Conservation (phyloP, 164 flowering plant species). For the Akebia trifoliata region DNA sequence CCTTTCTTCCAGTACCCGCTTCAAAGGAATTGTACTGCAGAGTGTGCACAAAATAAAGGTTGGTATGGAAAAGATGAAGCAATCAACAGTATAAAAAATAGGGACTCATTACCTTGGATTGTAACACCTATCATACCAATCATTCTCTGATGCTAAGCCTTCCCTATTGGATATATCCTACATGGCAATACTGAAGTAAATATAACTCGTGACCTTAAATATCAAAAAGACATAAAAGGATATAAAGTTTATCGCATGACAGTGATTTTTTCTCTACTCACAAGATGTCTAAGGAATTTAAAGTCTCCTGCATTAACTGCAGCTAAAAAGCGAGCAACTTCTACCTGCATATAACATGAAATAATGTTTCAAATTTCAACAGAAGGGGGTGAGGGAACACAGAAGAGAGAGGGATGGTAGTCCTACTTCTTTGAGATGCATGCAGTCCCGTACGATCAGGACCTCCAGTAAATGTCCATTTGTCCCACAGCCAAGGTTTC, state of each 20-base stretch:
- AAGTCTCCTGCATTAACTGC: slow-evolving; percentile 67
- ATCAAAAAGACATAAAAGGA: too few relatives aligned
- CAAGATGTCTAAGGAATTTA: slow-evolving; percentile 64
- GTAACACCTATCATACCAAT: slow-evolving; percentile 62
- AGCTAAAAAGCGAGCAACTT: slow-evolving; percentile 55
- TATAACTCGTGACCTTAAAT: too few relatives aligned
- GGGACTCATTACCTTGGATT: slow-evolving; percentile 42
- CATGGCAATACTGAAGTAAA: too few relatives aligned
- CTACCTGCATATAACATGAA: slow-evolving; percentile 43
- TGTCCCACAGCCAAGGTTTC: slow-evolving; percentile 54
- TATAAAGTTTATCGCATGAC: too few relatives aligned
- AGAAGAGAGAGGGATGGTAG: slow-evolving; percentile 8
- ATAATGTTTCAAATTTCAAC: background rate
- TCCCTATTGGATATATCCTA: slow-evolving; percentile 92
- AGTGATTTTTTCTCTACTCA: slow-evolving; percentile 35
- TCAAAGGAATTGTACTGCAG: slow-evolving; percentile 51
- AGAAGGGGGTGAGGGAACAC: background rate
- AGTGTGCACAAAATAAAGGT: slow-evolving; percentile 1
- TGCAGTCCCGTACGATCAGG: slow-evolving; percentile 79
- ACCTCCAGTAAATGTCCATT: slow-evolving; percentile 60
- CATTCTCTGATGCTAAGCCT: slow-evolving; percentile 78
- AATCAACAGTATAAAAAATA: slow-evolving; percentile 2
- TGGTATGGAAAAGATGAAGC: background rate
- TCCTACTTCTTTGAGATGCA: slow-evolving; percentile 81
- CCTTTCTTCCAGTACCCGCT: slow-evolving; percentile 54